Conservation (phyloP, 1,284 basidiomycete genomes). For the Trichosporon coremiiforme region DNA sequence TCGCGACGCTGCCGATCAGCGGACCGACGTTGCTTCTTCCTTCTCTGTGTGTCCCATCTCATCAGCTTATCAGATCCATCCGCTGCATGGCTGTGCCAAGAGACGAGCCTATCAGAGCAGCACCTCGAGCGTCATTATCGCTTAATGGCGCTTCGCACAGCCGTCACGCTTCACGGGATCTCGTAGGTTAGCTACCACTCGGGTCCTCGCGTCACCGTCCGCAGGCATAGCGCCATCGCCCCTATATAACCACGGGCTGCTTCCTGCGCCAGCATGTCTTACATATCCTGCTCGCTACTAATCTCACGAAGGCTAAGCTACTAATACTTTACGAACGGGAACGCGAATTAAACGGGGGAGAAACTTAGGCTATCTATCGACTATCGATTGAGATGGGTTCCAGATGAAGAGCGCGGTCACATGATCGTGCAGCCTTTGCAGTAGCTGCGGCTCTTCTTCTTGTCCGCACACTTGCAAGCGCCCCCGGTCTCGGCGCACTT, state of each 20-base stretch:
- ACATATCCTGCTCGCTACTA: background rate
- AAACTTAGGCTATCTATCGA: background rate
- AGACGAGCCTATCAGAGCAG: too few species aligned
- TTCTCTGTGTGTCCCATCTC: too few species aligned
- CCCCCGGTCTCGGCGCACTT: constrained; percentile 13
- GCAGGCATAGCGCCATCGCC: background rate
- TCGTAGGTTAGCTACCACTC: background rate
- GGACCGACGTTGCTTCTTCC: background rate
- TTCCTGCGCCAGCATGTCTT: background rate
- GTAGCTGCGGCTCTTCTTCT: constrained; percentile 6
- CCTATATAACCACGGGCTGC: background rate
- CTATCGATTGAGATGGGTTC: background rate
- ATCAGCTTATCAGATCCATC: too few species aligned
- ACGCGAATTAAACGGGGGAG: background rate
- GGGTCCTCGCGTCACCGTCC: background rate
- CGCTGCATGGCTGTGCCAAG: too few species aligned
- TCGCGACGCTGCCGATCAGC: background rate
- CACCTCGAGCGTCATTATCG: background rate
- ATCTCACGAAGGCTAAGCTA: background rate
- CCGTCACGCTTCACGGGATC: background rate
- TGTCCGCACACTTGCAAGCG: constrained; percentile 12
- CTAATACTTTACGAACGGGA: background rate
- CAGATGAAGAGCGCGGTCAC: background rate
- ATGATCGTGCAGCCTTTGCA: constrained; percentile 13
- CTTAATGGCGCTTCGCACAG: background rate